Evolutionary conservation across 148 eudicot species (phyloP).

Genomic region (Rheum nobile): DNA sequence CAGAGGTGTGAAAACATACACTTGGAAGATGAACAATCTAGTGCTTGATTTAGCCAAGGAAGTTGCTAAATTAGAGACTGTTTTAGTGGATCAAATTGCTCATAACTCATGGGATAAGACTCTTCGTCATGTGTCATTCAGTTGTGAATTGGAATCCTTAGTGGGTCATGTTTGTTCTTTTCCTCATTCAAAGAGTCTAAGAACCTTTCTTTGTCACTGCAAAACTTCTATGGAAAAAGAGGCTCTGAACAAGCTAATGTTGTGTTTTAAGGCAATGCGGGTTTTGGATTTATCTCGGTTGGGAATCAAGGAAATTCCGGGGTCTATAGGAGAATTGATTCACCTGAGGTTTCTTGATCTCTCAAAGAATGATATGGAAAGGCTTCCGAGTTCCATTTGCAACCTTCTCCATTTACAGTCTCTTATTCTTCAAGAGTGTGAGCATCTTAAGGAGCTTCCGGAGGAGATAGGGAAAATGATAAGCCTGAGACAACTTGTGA

Average conservation of each 20-base stretch:
- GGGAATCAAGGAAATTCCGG: neutral
- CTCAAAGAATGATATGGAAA: conserved; percentile 6
- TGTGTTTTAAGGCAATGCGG: conserved; percentile 9
- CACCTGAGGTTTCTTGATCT: conserved; percentile 21
- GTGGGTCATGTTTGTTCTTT: neutral
- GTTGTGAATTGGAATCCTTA: neutral
- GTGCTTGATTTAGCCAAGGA: conserved; percentile 18
- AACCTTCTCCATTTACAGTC: conserved; percentile 16
- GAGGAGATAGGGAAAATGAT: neutral
- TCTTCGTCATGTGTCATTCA: neutral
- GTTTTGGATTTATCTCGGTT: conserved; percentile 10
- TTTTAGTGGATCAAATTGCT: neutral
- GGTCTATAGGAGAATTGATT: conserved; percentile 12
- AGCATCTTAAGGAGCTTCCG: conserved; percentile 11
- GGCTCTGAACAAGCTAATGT: neutral
- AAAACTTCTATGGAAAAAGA: neutral
- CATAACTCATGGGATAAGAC: neutral
- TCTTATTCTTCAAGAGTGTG: conserved; percentile 8
- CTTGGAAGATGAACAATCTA: conserved; percentile 16
- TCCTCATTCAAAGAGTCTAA: neutral
- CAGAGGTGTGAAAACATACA: neutral
- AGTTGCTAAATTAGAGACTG: conserved; percentile 4
- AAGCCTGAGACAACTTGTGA: conserved; percentile 13
- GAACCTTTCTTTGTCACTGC: neutral
- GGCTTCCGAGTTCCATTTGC: conserved; percentile 13